These are phyloP conservation scores for Colletotrichum agaves DNA, from an alignment of 2,329 filamentous ascomycete genomes.

Conservation along the genomic window DNA sequence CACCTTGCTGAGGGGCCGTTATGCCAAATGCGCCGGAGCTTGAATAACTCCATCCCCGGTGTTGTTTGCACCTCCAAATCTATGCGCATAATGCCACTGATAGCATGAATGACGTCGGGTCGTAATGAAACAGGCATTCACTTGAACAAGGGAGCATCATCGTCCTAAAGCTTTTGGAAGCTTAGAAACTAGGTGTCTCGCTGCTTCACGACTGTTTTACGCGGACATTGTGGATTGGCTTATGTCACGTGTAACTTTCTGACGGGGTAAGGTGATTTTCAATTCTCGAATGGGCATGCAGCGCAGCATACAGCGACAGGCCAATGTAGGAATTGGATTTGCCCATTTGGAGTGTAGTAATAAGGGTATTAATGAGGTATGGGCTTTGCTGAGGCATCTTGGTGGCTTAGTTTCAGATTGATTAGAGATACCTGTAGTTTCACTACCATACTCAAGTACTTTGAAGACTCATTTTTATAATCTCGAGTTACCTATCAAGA, in stretches of 20 bases:
- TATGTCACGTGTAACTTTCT: constrained; percentile 13
- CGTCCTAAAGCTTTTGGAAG: constrained; percentile 7
- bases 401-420: too few relatives aligned
- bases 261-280: not conserved
- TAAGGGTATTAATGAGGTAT: too few relatives aligned
- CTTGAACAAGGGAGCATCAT: constrained; percentile 17
- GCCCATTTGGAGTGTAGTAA: too few relatives aligned
- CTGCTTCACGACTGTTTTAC: not conserved
- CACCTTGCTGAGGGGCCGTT: constrained; percentile 12
- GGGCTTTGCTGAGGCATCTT: too few relatives aligned
- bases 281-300: not conserved
- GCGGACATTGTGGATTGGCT: not conserved
- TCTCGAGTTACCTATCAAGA: too few relatives aligned
- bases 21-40: constrained; percentile 21
- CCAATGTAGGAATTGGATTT: too few relatives aligned
- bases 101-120: constrained; percentile 22
- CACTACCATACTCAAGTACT: too few relatives aligned
- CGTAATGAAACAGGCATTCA: constrained; percentile 3
- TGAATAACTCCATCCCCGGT: constrained; percentile 10
- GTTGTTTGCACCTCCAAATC: not conserved
- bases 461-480: too few relatives aligned
- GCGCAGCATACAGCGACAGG: too few relatives aligned
- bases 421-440: too few relatives aligned
- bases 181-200: not conserved
- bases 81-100: not conserved